Conservation (phyloP, 1,139 yeast species). For the Blastobotrys buckinghamii region DNA sequence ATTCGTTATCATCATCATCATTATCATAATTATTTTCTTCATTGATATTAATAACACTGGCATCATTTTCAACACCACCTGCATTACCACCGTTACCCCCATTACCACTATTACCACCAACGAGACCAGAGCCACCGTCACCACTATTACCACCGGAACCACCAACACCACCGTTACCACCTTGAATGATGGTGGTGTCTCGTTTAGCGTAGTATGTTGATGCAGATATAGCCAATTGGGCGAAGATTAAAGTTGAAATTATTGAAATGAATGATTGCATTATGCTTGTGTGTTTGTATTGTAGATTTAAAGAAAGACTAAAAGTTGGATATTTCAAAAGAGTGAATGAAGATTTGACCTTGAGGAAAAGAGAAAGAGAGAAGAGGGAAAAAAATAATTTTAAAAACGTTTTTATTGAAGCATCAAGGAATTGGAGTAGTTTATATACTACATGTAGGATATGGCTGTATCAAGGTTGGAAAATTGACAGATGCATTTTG, state of each 20-base stretch:
- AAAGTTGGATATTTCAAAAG: background rate
- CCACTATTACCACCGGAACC: conserved; percentile 3
- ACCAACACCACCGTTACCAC: conserved; percentile 1
- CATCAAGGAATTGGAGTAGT: too few relatives aligned
- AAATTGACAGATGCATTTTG: too few relatives aligned
- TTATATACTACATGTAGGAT: too few relatives aligned
- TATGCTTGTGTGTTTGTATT: too few relatives aligned
- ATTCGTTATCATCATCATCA: too few relatives aligned
- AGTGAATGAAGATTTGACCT: too few relatives aligned
- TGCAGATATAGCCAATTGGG: background rate
- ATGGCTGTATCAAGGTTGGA: too few relatives aligned
- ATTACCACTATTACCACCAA: conserved; percentile 3
- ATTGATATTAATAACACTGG: background rate
- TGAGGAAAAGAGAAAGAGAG: too few relatives aligned
- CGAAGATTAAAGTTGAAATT: background rate
- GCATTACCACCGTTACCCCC: conserved; percentile 3
- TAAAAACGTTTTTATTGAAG: too few relatives aligned
- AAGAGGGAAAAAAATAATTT: too few relatives aligned
- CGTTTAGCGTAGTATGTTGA: background rate
- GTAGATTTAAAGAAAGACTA: background rate
- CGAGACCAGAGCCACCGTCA: background rate
- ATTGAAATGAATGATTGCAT: background rate
- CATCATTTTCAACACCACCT: background rate
- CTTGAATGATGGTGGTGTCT: conserved; percentile 5
- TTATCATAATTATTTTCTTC: too few relatives aligned